phyloP scores from a whole-genome alignment of 306 rosid genomes.

The Biancaea sappan region DNA sequence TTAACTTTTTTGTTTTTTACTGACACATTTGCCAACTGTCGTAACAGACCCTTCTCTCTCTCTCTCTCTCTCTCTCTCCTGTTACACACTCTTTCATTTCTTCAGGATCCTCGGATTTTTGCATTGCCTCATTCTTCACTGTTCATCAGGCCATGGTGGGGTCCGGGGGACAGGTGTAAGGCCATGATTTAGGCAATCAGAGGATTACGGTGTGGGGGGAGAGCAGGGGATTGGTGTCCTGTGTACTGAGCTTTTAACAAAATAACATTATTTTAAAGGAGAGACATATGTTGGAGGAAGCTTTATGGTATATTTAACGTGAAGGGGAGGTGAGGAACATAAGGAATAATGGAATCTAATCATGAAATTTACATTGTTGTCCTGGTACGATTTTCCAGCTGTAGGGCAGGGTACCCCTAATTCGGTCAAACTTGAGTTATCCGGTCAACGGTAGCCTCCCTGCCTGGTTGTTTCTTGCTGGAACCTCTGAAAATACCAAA shows the following conservation, averaged over 20 bases:
- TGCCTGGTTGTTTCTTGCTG: slow-evolving; percentile 56
- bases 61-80: slow-evolving; percentile 49
- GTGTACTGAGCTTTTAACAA: background rate
- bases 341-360: slow-evolving; percentile 84
- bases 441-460: slow-evolving; percentile 52
- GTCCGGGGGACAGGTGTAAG: slow-evolving; percentile 29
- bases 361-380: slow-evolving; percentile 69
- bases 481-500: slow-evolving; percentile 8
- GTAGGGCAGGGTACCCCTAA: slow-evolving; percentile 35
- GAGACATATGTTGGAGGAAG: background rate
- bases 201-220: background rate
- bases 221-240: background rate
- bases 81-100: slow-evolving; percentile 60
- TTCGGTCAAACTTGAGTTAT: slow-evolving; percentile 53
- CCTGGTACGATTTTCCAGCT: slow-evolving; percentile 74
- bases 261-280: background rate
- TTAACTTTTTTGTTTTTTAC: slow-evolving; percentile 39
- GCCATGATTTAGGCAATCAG: background rate
- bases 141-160: slow-evolving; percentile 20
- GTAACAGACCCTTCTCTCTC: slow-evolving; percentile 47
- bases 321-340: slow-evolving; percentile 52
- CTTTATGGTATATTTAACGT: slow-evolving; percentile 24
- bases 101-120: slow-evolving; percentile 39
- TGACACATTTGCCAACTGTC: slow-evolving; percentile 76
- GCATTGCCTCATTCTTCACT: slow-evolving; percentile 45